Percentiles rank a stretch among this genome's conserved stretches.
Conservation (phyloP, 805 yeast genomes). For the Candida maris region DNA sequence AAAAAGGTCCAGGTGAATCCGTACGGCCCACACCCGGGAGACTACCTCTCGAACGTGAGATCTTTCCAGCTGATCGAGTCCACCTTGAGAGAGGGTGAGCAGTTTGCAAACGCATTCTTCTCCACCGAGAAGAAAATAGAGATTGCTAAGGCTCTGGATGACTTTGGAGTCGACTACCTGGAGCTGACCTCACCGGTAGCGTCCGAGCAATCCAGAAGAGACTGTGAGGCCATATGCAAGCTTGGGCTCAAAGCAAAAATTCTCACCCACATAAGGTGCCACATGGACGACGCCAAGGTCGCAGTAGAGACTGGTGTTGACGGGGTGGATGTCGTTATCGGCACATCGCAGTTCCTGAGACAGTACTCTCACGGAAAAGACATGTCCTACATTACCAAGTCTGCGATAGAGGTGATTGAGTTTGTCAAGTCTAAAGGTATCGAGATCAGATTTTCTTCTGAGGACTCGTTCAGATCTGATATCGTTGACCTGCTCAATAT, state of each 20-base stretch:
- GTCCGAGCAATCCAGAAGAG: slow-evolving; percentile 85
- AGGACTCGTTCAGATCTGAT: slow-evolving; percentile 96
- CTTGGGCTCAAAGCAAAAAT: slow-evolving; percentile 94
- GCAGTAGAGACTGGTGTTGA: slow-evolving; percentile 99
- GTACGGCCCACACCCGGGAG: slow-evolving; percentile 94
- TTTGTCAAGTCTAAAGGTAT: slow-evolving; percentile 95
- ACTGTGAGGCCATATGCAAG: slow-evolving; percentile 98
- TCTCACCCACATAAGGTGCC: slow-evolving; percentile 95
- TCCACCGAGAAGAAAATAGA: slow-evolving; percentile 91
- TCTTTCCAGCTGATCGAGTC: slow-evolving; percentile 91
- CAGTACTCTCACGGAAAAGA: slow-evolving; percentile 97
- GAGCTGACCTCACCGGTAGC: slow-evolving; percentile 98
- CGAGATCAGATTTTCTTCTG: slow-evolving; percentile 94
- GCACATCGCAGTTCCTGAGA: slow-evolving; percentile 92
- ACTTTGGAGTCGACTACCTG: slow-evolving; percentile 96
- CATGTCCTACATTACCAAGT: slow-evolving; percentile 94
- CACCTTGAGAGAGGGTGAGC: slow-evolving; percentile 97
- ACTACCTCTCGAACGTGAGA: slow-evolving; percentile 83
- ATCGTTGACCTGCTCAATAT: slow-evolving; percentile 92
- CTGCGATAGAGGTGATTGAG: slow-evolving; percentile 95
- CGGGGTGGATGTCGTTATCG: slow-evolving; percentile 98
- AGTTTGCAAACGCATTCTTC: slow-evolving; percentile 96
- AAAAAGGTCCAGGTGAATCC: slow-evolving; percentile 55
- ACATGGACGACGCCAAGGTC: slow-evolving; percentile 96
- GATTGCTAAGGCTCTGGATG: slow-evolving; percentile 95